Percentiles rank a stretch among this genome's conserved stretches.
These are phyloP conservation scores for Citrus sp. DNA, from an alignment of 345 rosid genomes.

Conservation along the genomic window DNA sequence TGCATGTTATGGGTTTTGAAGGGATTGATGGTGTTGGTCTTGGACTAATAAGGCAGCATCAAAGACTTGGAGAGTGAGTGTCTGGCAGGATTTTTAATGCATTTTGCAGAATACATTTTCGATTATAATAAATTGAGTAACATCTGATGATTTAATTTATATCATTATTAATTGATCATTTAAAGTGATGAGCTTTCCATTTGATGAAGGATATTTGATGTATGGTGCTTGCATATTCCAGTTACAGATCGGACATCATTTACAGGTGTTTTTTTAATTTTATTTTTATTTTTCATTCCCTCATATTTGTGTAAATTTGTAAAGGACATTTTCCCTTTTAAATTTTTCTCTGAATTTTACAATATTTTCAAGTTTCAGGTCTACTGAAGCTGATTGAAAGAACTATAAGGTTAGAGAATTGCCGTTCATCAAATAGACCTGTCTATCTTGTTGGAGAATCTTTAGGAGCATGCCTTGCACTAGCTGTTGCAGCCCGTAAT, in stretches of 20 bases:
- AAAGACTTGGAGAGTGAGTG: constrained; percentile 56
- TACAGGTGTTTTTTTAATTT: constrained; percentile 24
- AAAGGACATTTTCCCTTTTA: too few relatives aligned
- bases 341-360: not conserved
- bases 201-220: constrained; percentile 53
- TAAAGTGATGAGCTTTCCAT: not conserved
- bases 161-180: too few relatives aligned
- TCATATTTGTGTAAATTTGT: too few relatives aligned
- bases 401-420: constrained; percentile 40
- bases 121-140: too few relatives aligned
- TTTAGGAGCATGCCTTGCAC: constrained; percentile 74
- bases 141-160: too few relatives aligned
- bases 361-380: constrained; percentile 33
- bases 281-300: too few relatives aligned
- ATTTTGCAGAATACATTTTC: too few relatives aligned
- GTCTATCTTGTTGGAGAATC: constrained; percentile 83
- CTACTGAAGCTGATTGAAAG: constrained; percentile 58
- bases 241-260: constrained; percentile 64
- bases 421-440: constrained; percentile 46
- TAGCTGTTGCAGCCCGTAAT: constrained; percentile 67
- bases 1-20: constrained; percentile 11
- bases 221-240: constrained; percentile 83
- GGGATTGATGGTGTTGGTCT: constrained; percentile 69
- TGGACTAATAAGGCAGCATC: constrained; percentile 54
- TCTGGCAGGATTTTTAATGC: too few relatives aligned